These are phyloP conservation scores for Striga asiatica DNA, from an alignment of 257 asterid genomes.

Conservation along the genomic window DNA sequence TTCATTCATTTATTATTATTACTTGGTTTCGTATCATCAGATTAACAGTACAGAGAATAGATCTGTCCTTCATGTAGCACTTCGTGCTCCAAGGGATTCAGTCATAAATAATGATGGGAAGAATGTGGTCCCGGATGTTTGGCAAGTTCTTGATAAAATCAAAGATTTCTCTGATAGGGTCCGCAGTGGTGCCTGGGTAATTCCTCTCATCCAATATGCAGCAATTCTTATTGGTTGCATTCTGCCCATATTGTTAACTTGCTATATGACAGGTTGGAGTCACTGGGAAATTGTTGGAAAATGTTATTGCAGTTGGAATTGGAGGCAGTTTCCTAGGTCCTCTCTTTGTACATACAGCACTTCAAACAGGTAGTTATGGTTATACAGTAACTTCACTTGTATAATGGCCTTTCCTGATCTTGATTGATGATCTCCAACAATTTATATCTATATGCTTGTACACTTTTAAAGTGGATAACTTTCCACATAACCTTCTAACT, in stretches of 20 bases:
- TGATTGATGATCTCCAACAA: conserved; percentile 5
- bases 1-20: background rate
- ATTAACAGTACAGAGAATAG: conserved; percentile 91
- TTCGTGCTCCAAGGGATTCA: conserved; percentile 85
- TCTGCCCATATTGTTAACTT: conserved; percentile 7
- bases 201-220: conserved; percentile 4
- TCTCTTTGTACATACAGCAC: conserved; percentile 94
- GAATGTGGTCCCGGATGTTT: conserved; percentile 94
- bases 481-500: conserved; percentile 16
- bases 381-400: background rate
- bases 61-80: conserved; percentile 94
- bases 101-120: conserved; percentile 80
- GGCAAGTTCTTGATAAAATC: conserved; percentile 97
- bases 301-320: conserved; percentile 86
- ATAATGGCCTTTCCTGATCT: conserved; percentile 4
- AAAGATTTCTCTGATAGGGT: conserved; percentile 76
- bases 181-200: conserved; percentile 99
- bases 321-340: conserved; percentile 99
- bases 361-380: conserved; percentile 69
- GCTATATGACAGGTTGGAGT: conserved; percentile 67
- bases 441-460: background rate
- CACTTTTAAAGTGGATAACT: background rate
- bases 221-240: conserved; percentile 4
- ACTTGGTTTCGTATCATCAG: conserved; percentile 30
- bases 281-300: conserved; percentile 85